Conservation (phyloP, 345 rosid genomes). For the Citrus cavaleriei region DNA sequence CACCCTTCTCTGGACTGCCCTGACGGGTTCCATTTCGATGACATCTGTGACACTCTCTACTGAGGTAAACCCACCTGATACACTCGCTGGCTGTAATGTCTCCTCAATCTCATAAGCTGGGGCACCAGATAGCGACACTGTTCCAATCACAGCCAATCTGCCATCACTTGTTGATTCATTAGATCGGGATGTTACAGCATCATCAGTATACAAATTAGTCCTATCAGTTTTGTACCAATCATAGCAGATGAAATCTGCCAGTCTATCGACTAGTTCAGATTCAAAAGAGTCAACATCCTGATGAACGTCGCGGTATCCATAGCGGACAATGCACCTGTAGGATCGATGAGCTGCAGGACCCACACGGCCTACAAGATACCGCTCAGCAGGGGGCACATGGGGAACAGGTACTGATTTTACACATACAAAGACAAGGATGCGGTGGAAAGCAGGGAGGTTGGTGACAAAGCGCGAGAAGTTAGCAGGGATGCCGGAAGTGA, state of each 20-base stretch:
- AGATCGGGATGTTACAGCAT: constrained; percentile 27
- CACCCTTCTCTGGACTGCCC: constrained; percentile 40
- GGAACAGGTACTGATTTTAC: constrained; percentile 96
- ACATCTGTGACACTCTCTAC: constrained; percentile 63
- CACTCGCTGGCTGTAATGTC: constrained; percentile 61
- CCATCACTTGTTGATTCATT: constrained; percentile 65
- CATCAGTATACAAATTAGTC: constrained; percentile 17
- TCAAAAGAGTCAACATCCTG: constrained; percentile 92
- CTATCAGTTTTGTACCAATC: constrained; percentile 53
- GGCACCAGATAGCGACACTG: constrained; percentile 28
- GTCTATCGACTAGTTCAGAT: constrained; percentile 58
- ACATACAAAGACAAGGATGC: constrained; percentile 83
- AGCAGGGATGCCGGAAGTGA: constrained; percentile 93
- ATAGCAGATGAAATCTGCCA: constrained; percentile 72
- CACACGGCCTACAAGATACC: constrained; percentile 93
- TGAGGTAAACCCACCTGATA: constrained; percentile 62
- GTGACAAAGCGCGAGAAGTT: constrained; percentile 98
- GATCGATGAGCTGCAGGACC: constrained; percentile 85
- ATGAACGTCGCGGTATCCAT: constrained; percentile 94
- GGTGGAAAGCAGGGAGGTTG: constrained; percentile 97
- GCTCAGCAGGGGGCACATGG: constrained; percentile 76
- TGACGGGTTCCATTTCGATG: constrained; percentile 61
- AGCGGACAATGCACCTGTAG: constrained; percentile 86
- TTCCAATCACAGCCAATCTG: constrained; percentile 76
- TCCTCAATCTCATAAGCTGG: constrained; percentile 64